Base-by-base conservation (phyloP, 192 early-diverging fungal species). In the Paraglomus occultum region DNA sequence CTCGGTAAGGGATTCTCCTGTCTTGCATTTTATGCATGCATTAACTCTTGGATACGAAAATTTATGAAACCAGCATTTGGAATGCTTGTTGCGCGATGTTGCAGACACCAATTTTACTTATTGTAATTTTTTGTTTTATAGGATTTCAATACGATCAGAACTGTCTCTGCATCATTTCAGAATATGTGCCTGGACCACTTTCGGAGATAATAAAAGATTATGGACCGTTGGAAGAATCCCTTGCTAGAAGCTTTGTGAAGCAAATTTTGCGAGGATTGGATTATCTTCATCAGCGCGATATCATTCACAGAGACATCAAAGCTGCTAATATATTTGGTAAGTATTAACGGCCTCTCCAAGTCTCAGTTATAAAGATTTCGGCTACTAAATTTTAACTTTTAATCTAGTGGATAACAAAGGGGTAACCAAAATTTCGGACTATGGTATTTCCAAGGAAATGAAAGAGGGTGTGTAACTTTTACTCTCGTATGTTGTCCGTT, bases 261-360 rank as follows among this genome's bases (percentile, higher is more conserved):
- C 97, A 99, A 82, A 95, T 96, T 48, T 80, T 97, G 46, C 85
- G 89, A 66, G 97, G 97, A 5, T 79, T 99, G 23, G 89, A 89
- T 75, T 99, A 99, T 78, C 84, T 99, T 31, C 97, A 99, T 70
- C 88, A 89, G 49, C 87, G 91, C 61, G 88, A 90, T 59, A 98
- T 99, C 69, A 96, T 99, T 73, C 97, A 99, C 76, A 83, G 97
- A 9, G 96, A 99, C 67, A 98, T 98, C 70, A 98, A 98, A 77
- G 94, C 94, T n/a, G 95, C 92, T 64, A 98, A 96, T 70, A 88
- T 92, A 71, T 65, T 92, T 52, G 78, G 87, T 89, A 73, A 79
- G 69, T 78, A 6, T 22, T 10, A 50, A 8, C 31, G 39, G 15
- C 15, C n/a, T n/a, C 48, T 15, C 8, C 48, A 49, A 10, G 8